Base-by-base conservation (phyloP, 2,329 filamentous ascomycete species). In the Ceratocystis destructans region DNA sequence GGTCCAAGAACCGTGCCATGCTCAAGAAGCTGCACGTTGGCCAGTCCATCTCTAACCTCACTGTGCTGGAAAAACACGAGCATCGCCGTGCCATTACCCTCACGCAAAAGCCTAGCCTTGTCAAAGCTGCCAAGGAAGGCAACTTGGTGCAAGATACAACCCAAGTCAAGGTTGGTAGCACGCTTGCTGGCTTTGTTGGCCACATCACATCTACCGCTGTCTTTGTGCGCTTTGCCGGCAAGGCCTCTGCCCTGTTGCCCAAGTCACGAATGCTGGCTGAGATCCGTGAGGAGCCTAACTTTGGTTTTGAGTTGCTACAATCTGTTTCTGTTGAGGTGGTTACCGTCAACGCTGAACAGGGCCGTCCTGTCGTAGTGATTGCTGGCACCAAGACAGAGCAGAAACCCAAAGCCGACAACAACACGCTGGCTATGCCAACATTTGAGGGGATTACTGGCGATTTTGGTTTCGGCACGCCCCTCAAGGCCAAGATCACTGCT, bases 141-240 rank as follows among this genome's bases (percentile, higher is more conserved):
- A 84, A 81, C 64, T 80, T 97, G 12, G 79, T 95, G n/a, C 81
- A 80, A 20, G 82, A 77, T 55, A 87, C 94, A 66, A 85, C 88
- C 25, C 84, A 93, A 70, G 81, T 90, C 22, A 82, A 85, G 69
- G 81, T 87, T 69, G 88, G 88, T 37, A 80, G 83, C 44, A 77
- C 84, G 28, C 82, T 90, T 6, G 82, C 85, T 67, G 93, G 92
- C 5, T 96, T 93, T 71, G 85, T 99, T 31, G 86, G 87, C 68
- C 95, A 94, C 71, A 87, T 96, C 64, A 92, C 90, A 0, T 78
- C 83, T 1, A 89, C 87, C 7, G 90, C 89, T 55, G 80, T 92
- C 10, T 97, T 96, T 72, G 83, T 96, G n/a, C 87, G 95, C 72
- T 96, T 96, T 74, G 85, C 86, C 50, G 88, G 86, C 71, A 85